Evolutionary conservation across 208 protist genomes (phyloP).

Genomic region (Acanthamoeba healyi): DNA sequence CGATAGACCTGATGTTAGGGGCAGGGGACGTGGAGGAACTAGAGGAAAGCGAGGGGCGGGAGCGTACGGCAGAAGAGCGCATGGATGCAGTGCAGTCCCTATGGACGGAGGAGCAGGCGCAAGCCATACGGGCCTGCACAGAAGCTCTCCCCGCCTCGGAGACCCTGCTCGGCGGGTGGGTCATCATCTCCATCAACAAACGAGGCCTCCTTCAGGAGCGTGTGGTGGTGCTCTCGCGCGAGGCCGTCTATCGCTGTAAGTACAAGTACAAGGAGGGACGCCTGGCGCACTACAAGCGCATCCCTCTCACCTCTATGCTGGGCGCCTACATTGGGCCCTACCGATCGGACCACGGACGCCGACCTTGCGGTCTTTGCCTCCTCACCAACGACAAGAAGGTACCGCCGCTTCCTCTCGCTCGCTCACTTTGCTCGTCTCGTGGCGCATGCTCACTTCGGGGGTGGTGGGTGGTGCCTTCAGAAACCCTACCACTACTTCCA

Average conservation of each 20-base stretch:
- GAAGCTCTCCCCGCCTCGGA: not conserved
- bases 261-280: conserved; percentile 22
- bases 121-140: not conserved
- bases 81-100: not conserved
- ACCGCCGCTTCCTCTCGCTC: no score
- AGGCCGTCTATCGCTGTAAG: conserved; percentile 27
- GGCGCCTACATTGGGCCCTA: not conserved
- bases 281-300: not conserved
- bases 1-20: not conserved
- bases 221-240: not conserved
- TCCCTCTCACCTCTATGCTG: not conserved
- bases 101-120: not conserved
- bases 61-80: not conserved
- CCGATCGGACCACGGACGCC: not conserved
- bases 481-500: conserved; percentile 27
- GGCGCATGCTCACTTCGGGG: no score
- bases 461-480: not conserved
- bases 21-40: not conserved
- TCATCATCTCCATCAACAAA: conserved; percentile 45
- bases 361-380: not conserved
- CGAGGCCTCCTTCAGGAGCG: conserved; percentile 21
- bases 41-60: not conserved
- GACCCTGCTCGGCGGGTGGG: not conserved
- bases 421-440: no score
- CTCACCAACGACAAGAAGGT: conserved; percentile 10